Base-by-base conservation (phyloP, 441 rosid species). In the Viola pubescens region DNA sequence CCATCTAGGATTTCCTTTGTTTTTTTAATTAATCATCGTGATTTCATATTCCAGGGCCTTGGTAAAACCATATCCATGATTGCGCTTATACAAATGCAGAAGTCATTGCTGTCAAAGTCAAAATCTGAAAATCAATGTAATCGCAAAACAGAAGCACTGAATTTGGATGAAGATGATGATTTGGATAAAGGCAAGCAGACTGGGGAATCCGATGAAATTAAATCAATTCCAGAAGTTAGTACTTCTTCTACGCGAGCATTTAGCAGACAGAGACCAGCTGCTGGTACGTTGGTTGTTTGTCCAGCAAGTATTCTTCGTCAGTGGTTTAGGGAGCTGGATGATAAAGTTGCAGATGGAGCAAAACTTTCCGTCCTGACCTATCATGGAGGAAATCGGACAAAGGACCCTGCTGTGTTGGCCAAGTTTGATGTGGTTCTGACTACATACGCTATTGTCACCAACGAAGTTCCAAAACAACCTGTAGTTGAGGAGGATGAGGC, bases 221-320 rank as follows among this genome's bases (percentile, higher is more conserved):
- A 75, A 62, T 34, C 61, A 12, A 58, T 70, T 64, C 75, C 79
- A 63, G 77, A 77, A 70, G 81, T 66, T 14, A 75, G 78, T 71
- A 74, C 87, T 62, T 79, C 89, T 53, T 79, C 89, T 53, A 51
- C 72, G 3, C 62, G 58, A 54, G 52, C 74, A 68, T 70, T 86
- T 40, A 70, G 69, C 43, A 72, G 73, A 64, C 69, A 46, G 67
- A 81, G 94, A 79, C 95, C 85, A 53, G 78, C 82, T 48, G 98
- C 92, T 52, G 98, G 97, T 52, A 90, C 98, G 43, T 81, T 94
- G 74, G 83, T 94, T 78, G 97, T 88, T 56, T 94, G 98, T 74
- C 98, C 98, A 52, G 97, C 97, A 5, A 89, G 92, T 75, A 69
- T 92, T 76, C 86, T 94, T 34, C 87, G 96, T 64, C 98, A 94